A percentile compares a stretch with the other conserved stretches of the same genome.
phyloP scores from a whole-genome alignment of 768 basidiomycete species.

The Myochromella boudieri region DNA sequence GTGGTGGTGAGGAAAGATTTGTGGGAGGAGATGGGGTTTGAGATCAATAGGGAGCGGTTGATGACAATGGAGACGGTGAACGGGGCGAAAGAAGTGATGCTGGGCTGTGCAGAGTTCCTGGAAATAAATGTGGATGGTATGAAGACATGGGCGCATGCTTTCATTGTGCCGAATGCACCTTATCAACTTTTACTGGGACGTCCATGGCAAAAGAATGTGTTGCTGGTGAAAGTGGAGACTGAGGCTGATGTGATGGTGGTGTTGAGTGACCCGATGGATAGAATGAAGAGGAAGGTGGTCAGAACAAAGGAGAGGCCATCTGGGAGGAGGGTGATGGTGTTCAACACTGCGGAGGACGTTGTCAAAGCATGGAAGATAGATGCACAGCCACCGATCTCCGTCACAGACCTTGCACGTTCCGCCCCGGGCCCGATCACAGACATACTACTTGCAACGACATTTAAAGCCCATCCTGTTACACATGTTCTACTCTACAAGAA shows the following conservation, averaged over 20 bases:
- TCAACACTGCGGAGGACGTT: too few species aligned
- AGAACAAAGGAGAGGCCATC: too few species aligned
- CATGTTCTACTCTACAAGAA: slow-evolving; percentile 19
- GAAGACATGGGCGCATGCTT: slow-evolving; percentile 24
- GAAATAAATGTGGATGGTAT: too few species aligned
- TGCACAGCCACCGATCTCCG: background rate
- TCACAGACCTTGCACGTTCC: background rate
- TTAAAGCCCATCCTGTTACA: background rate
- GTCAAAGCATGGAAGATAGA: background rate
- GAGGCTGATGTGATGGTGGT: background rate
- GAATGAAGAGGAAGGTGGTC: too few species aligned
- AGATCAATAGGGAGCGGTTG: slow-evolving; percentile 11
- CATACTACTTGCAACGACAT: slow-evolving; percentile 2
- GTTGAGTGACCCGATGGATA: too few species aligned
- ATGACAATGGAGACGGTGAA: too few species aligned
- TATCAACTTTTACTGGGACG: slow-evolving; percentile 17
- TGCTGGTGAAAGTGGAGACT: slow-evolving; percentile 8
- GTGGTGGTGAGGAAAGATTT: slow-evolving; percentile 22
- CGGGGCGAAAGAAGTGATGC: too few species aligned
- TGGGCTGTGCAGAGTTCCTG: too few species aligned
- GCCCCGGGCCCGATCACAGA: background rate
- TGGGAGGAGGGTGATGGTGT: background rate
- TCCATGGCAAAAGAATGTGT: slow-evolving; percentile 8
- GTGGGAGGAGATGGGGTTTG: too few species aligned
- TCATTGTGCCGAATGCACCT: slow-evolving; percentile 17